Conservation (phyloP, 1,284 basidiomycete genomes). For the Puccinia hordei region DNA sequence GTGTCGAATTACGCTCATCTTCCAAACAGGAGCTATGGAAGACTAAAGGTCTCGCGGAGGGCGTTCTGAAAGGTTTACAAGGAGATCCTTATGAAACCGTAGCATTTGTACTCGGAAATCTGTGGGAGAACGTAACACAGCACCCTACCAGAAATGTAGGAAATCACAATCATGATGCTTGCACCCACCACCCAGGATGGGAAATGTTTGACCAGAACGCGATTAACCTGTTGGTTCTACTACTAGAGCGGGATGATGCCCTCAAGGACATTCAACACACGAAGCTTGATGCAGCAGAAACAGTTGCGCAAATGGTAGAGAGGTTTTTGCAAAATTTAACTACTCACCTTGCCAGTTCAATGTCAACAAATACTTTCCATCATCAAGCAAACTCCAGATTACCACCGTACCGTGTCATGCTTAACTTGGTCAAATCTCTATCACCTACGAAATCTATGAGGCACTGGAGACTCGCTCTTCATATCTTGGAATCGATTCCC, state of each 20-base stretch:
- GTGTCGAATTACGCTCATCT: constrained; percentile 31
- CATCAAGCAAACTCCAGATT: constrained; percentile 36
- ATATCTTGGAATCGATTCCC: constrained; percentile 33
- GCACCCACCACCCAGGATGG: constrained; percentile 27
- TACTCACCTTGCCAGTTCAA: constrained; percentile 15
- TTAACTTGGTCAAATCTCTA: constrained; percentile 38
- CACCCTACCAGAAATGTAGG: not conserved
- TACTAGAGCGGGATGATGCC: constrained; percentile 29
- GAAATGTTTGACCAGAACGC: constrained; percentile 37
- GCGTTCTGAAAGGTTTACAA: constrained; percentile 43
- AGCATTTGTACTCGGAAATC: constrained; percentile 44
- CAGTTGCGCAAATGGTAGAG: constrained; percentile 45
- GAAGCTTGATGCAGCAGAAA: constrained; percentile 17
- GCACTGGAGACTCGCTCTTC: constrained; percentile 38
- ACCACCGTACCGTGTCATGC: constrained; percentile 38
- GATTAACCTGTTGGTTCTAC: constrained; percentile 15
- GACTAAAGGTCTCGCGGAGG: constrained; percentile 46
- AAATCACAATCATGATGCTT: constrained; percentile 24
- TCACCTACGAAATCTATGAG: constrained; percentile 37
- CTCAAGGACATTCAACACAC: constrained; percentile 19
- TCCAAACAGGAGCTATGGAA: constrained; percentile 46
- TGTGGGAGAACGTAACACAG: constrained; percentile 36
- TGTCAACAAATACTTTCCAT: constrained; percentile 32
- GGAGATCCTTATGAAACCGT: constrained; percentile 40
- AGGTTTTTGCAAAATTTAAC: constrained; percentile 33